Evolutionary conservation across 2,329 filamentous ascomycete species (phyloP).

Genomic region (Cladobotryum protrusum): DNA sequence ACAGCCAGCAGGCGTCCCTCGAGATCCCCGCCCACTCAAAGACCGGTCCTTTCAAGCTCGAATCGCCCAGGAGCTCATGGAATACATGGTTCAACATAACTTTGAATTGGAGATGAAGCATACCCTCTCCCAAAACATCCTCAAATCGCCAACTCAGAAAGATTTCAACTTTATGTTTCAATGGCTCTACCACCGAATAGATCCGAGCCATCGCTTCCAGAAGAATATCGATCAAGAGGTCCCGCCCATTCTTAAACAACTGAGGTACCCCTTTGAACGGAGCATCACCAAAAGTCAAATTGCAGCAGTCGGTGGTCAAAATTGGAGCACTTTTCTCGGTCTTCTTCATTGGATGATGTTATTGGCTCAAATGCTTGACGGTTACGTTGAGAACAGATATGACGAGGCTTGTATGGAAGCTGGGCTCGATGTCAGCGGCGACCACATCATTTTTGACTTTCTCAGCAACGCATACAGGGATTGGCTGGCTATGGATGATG

Average conservation of each 20-base stretch:
- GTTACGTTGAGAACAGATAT: conserved; percentile 71
- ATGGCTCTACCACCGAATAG: conserved; percentile 93
- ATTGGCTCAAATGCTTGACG: conserved; percentile 85
- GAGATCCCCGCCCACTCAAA: conserved; percentile 79
- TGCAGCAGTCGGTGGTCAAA: conserved; percentile 88
- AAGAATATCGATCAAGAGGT: conserved; percentile 96
- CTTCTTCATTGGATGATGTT: conserved; percentile 99
- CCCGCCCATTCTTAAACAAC: conserved; percentile 81
- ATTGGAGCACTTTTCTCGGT: conserved; percentile 92
- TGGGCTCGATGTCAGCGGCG: conserved; percentile 79
- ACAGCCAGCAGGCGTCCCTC: conserved; percentile 71
- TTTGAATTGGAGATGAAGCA: conserved; percentile 99
- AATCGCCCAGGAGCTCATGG: conserved; percentile 82
- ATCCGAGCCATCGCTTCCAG: conserved; percentile 86
- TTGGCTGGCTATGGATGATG: conserved; percentile 89
- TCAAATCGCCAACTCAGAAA: conserved; percentile 93
- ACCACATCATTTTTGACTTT: conserved; percentile 93
- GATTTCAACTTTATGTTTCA: conserved; percentile 98
- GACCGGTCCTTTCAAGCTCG: conserved; percentile 73
- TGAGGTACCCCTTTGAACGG: conserved; percentile 91
- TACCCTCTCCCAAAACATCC: conserved; percentile 79
- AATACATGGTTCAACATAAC: conserved; percentile 88
- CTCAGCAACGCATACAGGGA: conserved; percentile 84
- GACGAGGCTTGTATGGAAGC: conserved; percentile 85
- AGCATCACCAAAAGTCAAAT: conserved; percentile 96